phyloP scores from a whole-genome alignment of 768 basidiomycete species.

The Pisolithus marmoratus region DNA sequence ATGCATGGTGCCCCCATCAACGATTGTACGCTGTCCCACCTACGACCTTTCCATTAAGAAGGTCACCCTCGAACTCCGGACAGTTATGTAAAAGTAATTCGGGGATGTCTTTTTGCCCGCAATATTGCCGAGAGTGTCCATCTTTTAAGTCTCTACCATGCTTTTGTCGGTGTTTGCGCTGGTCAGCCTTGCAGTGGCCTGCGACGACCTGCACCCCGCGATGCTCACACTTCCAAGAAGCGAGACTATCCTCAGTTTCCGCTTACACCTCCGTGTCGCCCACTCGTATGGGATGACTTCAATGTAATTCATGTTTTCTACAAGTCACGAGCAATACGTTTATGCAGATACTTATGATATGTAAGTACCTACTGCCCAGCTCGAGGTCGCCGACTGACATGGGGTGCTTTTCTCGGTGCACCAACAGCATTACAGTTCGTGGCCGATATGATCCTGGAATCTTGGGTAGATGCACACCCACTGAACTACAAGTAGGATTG shows the following conservation, averaged over 20 bases:
- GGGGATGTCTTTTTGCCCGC: no score
- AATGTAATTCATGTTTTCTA: constrained; percentile 58
- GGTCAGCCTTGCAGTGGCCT: constrained; percentile 16
- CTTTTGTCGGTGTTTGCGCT: constrained; percentile 15
- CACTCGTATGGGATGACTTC: constrained; percentile 82
- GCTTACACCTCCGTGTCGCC: constrained; percentile 53
- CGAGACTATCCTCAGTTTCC: constrained; percentile 37
- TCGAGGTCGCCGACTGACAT: no score
- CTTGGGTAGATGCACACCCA: constrained; percentile 53
- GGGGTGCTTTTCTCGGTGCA: background rate
- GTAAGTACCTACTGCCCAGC: constrained; percentile 26
- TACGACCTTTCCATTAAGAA: no score
- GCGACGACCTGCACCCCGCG: constrained; percentile 17
- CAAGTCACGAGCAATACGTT: constrained; percentile 77
- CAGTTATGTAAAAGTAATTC: no score
- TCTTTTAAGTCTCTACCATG: background rate
- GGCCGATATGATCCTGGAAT: constrained; percentile 69
- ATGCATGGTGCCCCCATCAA: no score
- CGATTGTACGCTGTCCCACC: no score
- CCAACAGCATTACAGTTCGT: constrained; percentile 73
- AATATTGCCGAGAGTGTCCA: no score
- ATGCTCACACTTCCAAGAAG: constrained; percentile 28
- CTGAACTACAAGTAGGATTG: background rate
- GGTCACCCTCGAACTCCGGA: no score
- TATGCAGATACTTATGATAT: constrained; percentile 65